phyloP scores from a whole-genome alignment of 352 stramenopile species.

The Pythium periplocum region DNA sequence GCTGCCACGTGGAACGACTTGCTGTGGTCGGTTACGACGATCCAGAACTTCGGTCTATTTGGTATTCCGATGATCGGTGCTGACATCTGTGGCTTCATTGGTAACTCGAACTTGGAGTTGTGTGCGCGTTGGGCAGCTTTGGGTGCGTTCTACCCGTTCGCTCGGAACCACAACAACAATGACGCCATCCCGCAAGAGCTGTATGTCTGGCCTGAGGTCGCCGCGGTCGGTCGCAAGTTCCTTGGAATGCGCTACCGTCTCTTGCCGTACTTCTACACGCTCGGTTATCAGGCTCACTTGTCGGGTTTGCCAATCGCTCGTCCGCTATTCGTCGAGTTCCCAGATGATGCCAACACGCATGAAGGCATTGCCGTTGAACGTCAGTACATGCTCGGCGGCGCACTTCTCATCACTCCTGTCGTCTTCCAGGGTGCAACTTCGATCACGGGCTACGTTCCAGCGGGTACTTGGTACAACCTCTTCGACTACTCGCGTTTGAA shows the following conservation, averaged over 20 bases:
- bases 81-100: constrained; percentile 70
- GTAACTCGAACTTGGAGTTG: constrained; percentile 54
- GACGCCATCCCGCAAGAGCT: constrained; percentile 51
- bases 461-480: constrained; percentile 50
- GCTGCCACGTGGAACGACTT: constrained; percentile 75
- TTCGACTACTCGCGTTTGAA: constrained; percentile 38
- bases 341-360: constrained; percentile 22
- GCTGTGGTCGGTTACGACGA: constrained; percentile 52
- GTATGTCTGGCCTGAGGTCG: constrained; percentile 53
- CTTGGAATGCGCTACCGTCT: constrained; percentile 69
- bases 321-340: constrained; percentile 65
- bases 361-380: constrained; percentile 15
- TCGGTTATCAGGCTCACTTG: constrained; percentile 50
- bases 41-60: constrained; percentile 72
- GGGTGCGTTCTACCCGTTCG: constrained; percentile 74
- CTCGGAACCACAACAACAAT: constrained; percentile 77
- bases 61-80: constrained; percentile 79
- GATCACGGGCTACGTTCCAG: constrained; percentile 38
- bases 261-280: constrained; percentile 76
- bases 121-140: constrained; percentile 76
- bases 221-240: constrained; percentile 46
- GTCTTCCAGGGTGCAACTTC: constrained; percentile 37
- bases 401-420: constrained; percentile 45
- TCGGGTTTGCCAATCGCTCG: constrained; percentile 43
- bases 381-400: constrained; percentile 51